These are phyloP conservation scores for Leccinum boreale DNA, from an alignment of 768 basidiomycete species.

Conservation along the genomic window DNA sequence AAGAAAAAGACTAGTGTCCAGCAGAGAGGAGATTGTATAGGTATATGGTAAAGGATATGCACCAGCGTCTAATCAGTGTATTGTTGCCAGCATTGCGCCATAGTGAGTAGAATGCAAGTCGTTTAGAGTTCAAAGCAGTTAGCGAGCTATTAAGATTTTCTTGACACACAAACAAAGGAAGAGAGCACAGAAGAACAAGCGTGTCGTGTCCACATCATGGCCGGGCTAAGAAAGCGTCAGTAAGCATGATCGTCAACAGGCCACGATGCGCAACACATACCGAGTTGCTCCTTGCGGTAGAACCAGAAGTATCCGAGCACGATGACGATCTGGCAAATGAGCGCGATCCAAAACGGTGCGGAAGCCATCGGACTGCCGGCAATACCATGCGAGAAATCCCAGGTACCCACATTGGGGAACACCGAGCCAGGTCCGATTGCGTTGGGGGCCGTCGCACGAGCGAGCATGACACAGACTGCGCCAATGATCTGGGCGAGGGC, in stretches of 20 bases:
- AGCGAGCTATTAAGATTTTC: neutral
- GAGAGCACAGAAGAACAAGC: neutral
- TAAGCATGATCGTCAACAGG: too few relatives aligned
- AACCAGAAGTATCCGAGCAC: constrained; percentile 95
- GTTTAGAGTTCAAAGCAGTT: neutral
- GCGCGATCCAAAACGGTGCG: constrained; percentile 86
- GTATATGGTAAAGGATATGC: neutral
- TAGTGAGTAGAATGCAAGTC: neutral
- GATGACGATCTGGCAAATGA: constrained; percentile 76
- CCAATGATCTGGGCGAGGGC: constrained; percentile 90
- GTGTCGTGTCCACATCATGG: constrained; percentile 4
- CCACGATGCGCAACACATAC: constrained; percentile 37
- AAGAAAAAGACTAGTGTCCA: neutral
- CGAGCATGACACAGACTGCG: constrained; percentile 87
- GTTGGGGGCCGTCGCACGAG: constrained; percentile 87
- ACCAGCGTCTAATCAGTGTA: neutral
- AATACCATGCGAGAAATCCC: constrained; percentile 79
- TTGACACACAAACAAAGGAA: neutral
- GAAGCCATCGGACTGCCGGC: constrained; percentile 77
- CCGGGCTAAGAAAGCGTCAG: constrained; percentile 9
- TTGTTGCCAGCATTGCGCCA: neutral
- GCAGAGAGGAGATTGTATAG: neutral
- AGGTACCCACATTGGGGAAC: constrained; percentile 88
- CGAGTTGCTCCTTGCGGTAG: constrained; percentile 92
- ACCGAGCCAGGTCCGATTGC: constrained; percentile 85